Base-by-base conservation (phyloP, 2,329 filamentous ascomycete genomes). In the Kalaharituber pfeilii region DNA sequence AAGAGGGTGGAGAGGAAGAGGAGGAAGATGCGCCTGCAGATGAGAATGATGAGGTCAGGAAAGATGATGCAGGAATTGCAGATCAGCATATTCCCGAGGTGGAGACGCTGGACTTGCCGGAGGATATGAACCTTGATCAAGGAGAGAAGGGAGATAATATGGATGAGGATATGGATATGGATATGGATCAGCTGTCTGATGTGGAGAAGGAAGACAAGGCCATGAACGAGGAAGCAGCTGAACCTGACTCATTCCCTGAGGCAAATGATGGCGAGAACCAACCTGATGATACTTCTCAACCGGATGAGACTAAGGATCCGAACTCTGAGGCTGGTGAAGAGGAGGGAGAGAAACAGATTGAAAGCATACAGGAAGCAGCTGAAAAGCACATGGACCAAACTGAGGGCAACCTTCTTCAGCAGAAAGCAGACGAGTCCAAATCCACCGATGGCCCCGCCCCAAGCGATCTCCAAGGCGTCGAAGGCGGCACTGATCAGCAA, bases 51-150 rank as follows among this genome's bases (percentile, higher is more conserved):
- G 71, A 78, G 36, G 69, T 69, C 4, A 71, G 71, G 49, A 78
- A 81, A 62, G 78, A 88, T 56, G 77, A 83, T 52, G 72, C 71
- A 52, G 79, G 84, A 65, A 73, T 77, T 56, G 75, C 78, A 56
- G 81, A 86, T 66, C 82, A 86, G 51, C 82, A 89, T 63, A 78
- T 85, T 1, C 78, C 89, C 62, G 82, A 94, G 65, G 81, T 86
- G 62, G 81, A 94, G 57, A 80, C 82, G 1, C 72, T 94, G 56
- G 86, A 88, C 47, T 72, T 94, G 22, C 87, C 87, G 0, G 87
- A 94, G 42, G 86, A 94, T 60, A 82, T 95, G 74, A 81, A 93
- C 55, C 75, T 91, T 53, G 82, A 89, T 59, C 82, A 78, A 7
- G 72, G 84, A 26, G 76, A 78, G 28, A 72, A 77, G 26, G n/a